Percentiles rank a stretch among this genome's conserved stretches.
Evolutionary conservation across 2,329 filamentous ascomycete species (phyloP).

Genomic region (Byssochlamys sp.): DNA sequence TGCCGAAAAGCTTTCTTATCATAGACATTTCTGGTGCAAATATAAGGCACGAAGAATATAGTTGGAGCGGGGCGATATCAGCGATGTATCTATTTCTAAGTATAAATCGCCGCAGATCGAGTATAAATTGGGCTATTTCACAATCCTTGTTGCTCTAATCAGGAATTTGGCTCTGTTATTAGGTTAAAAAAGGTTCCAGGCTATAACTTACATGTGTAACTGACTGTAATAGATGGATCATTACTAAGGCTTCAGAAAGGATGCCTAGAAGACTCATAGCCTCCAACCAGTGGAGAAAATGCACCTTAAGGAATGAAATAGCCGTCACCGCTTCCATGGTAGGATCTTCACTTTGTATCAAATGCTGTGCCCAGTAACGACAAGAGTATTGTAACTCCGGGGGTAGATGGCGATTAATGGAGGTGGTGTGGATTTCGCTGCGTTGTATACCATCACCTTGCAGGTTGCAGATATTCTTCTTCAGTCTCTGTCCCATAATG

Average conservation of each 20-base stretch:
- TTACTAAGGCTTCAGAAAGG: too few species aligned
- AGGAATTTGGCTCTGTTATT: too few species aligned
- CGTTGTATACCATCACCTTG: conserved; percentile 1
- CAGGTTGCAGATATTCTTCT: conserved; percentile 11
- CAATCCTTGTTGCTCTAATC: too few species aligned
- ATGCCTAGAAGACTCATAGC: conserved; percentile 14
- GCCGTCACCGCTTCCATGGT: too few species aligned
- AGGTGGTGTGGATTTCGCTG: too few species aligned
- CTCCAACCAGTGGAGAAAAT: conserved; percentile 20
- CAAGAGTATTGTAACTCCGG: conserved; percentile 17
- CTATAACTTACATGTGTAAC: conserved; percentile 8
- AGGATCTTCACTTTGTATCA: conserved; percentile 7
- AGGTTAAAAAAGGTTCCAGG: too few species aligned
- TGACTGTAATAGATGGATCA: too few species aligned
- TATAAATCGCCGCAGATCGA: too few species aligned
- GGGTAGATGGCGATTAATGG: conserved; percentile 10
- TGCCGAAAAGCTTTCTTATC: conserved; percentile 16
- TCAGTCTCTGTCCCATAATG: conserved; percentile 6
- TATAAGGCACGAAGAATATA: too few species aligned
- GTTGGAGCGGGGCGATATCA: too few species aligned
- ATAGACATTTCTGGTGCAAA: conserved; percentile 20
- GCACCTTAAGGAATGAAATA: conserved; percentile 9
- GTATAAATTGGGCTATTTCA: too few species aligned
- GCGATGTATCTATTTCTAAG: too few species aligned
- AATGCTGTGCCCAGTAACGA: conserved; percentile 21